Evolutionary conservation across 129 eudicot species (phyloP), one percentile per base, ranked within the genome.

Genomic region (Erigeron canadensis): DNA sequence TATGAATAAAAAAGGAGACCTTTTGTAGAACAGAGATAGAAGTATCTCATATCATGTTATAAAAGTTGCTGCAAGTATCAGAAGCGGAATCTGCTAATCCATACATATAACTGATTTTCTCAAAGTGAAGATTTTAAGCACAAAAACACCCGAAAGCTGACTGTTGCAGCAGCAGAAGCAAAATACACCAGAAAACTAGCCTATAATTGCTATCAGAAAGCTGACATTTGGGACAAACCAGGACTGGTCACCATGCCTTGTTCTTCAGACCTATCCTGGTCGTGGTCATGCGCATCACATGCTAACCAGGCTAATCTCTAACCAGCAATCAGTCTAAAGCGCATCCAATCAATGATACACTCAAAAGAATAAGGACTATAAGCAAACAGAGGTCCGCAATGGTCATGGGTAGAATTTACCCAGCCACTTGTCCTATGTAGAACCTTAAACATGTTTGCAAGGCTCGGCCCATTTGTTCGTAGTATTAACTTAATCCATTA

Each of bases 401-500:
- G 43, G 43, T 60, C 63, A 37, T 8, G 10, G 63, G 40, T 22
- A 57, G 15, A 22, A 10, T 60, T 8, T 23, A 60, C 28, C 65
- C 44, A 23, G 42, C 34, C 65, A 4, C 18, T 53, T 1, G 6
- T 10, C 23, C 65, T 42, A 60, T 60, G 4, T 10, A 8, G 12
- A 60, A 2, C 65, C 43, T 10, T 19, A 40, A 58, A 39, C 10
- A 7, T 58, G 21, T 38, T 19, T 15, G 19, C 19, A 44, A 66
- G 42, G 71, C 39, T 22, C 71, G 45, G 15, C 39, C 54, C 70
- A 43, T 65, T 5, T 19, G 53, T 66, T 65, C 71, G 21, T 45
- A 2, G 42, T 44, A 21, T 66, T 42, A 40, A 66, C 1, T 12
- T 10, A 60, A 22, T 2, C 15, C 28, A 2, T 38, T 63, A 12